Evolutionary conservation across 1,284 basidiomycete genomes (phyloP).

Genomic region (Peniophora sp.): DNA sequence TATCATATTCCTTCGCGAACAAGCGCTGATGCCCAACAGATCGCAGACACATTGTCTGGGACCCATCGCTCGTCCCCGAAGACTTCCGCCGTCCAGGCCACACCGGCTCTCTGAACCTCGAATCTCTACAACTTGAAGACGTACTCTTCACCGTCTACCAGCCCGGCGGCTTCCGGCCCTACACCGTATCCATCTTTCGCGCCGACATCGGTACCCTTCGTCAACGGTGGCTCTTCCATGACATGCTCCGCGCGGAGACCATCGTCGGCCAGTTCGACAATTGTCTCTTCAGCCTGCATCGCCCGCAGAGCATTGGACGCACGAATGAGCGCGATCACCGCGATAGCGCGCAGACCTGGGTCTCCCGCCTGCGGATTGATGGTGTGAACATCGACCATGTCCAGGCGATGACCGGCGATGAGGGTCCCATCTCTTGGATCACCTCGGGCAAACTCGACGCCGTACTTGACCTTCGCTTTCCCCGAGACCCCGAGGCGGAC

Average conservation of each 20-base stretch:
- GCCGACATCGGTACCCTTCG: slow-evolving; percentile 83
- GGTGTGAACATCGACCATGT: slow-evolving; percentile 96
- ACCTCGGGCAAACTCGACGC: slow-evolving; percentile 94
- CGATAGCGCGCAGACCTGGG: slow-evolving; percentile 63
- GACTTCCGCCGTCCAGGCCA: slow-evolving; percentile 69
- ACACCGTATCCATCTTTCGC: slow-evolving; percentile 92
- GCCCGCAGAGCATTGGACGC: slow-evolving; percentile 91
- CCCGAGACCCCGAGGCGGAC: slow-evolving; percentile 71
- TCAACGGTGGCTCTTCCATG: slow-evolving; percentile 95
- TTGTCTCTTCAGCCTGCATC: slow-evolving; percentile 94
- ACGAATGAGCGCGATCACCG: slow-evolving; percentile 79
- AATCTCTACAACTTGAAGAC: slow-evolving; percentile 86
- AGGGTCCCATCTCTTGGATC: slow-evolving; percentile 95
- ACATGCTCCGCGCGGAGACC: slow-evolving; percentile 85
- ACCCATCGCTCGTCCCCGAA: slow-evolving; percentile 74
- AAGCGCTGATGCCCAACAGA: slow-evolving; percentile 40
- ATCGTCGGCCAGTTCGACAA: slow-evolving; percentile 98
- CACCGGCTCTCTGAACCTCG: slow-evolving; percentile 89
- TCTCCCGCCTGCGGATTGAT: slow-evolving; percentile 92
- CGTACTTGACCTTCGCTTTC: slow-evolving; percentile 97
- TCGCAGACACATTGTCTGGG: slow-evolving; percentile 85
- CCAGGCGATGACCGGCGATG: slow-evolving; percentile 75
- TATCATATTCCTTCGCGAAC: neutral
- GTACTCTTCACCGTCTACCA: slow-evolving; percentile 94
- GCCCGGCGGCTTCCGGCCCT: slow-evolving; percentile 87